phyloP scores from a whole-genome alignment of 352 stramenopile genomes.

The Globisporangium takayamanum region DNA sequence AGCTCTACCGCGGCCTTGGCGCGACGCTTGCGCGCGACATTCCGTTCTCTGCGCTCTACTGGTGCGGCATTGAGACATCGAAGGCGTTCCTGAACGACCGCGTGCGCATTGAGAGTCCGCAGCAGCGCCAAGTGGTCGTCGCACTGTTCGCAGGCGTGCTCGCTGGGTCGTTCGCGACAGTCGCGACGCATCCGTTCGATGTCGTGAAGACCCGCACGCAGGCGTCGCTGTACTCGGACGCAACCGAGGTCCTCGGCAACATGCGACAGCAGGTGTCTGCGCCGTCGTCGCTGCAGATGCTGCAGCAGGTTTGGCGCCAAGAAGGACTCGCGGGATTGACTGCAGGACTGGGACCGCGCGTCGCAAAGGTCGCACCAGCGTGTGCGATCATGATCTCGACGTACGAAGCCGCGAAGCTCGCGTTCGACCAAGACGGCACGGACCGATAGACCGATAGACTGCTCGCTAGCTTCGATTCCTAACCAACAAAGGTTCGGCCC shows the following conservation, averaged over 20 bases:
- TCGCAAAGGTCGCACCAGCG: conserved; percentile 65
- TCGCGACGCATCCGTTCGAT: conserved; percentile 92
- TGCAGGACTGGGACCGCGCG: conserved; percentile 41
- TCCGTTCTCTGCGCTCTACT: conserved; percentile 94
- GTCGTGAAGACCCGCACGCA: conserved; percentile 92
- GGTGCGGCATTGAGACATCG: conserved; percentile 86
- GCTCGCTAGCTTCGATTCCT: background rate
- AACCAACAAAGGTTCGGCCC: too few species aligned
- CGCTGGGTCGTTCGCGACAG: conserved; percentile 80
- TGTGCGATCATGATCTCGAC: conserved; percentile 80
- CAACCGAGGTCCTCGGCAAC: conserved; percentile 5
- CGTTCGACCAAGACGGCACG: conserved; percentile 19
- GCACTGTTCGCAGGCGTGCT: conserved; percentile 82
- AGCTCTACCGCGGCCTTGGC: conserved; percentile 67
- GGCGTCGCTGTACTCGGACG: conserved; percentile 43
- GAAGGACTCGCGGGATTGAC: conserved; percentile 42
- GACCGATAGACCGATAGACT: background rate
- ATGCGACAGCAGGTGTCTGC: background rate
- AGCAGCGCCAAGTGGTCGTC: conserved; percentile 35
- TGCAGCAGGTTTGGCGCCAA: conserved; percentile 34
- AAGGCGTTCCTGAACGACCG: conserved; percentile 36
- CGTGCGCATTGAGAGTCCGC: conserved; percentile 20
- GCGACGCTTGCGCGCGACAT: conserved; percentile 92
- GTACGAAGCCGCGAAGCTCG: conserved; percentile 65
- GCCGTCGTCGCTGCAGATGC: conserved; percentile 32